phyloP scores from a whole-genome alignment of 73 alveolate genomes.

The Paraurostyla sp. region DNA sequence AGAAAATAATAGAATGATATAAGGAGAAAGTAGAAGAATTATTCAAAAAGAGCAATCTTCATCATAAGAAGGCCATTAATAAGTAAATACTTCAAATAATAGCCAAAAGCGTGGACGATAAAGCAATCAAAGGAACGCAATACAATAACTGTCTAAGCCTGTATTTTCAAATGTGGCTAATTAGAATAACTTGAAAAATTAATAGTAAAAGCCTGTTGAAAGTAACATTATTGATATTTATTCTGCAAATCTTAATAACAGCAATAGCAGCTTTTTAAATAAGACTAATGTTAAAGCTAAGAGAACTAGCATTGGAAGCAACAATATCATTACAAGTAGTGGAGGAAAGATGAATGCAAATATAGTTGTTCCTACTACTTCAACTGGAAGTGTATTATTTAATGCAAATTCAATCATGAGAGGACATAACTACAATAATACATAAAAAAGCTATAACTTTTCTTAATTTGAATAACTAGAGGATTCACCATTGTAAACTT shows the following conservation, averaged over 20 bases:
- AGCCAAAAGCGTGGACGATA: constrained; percentile 30
- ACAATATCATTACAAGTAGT: no score
- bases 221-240: no score
- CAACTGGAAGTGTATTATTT: not conserved
- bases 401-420: not conserved
- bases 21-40: not conserved
- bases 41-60: not conserved
- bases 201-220: not conserved
- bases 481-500: constrained; percentile 24
- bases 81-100: not conserved
- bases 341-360: not conserved
- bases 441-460: not conserved
- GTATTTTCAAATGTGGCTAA: not conserved
- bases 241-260: no score
- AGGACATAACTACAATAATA: not conserved
- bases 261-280: no score
- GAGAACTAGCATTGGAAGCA: not conserved
- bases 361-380: not conserved
- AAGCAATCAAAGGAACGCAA: constrained; percentile 8
- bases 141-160: not conserved
- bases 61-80: not conserved
- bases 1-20: no score
- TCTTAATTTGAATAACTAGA: not conserved
- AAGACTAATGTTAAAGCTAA: no score
- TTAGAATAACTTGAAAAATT: not conserved